A percentile compares a stretch with the other conserved stretches of the same genome.
Conservation (phyloP, 805 yeast species). For the Candida oleophila region DNA sequence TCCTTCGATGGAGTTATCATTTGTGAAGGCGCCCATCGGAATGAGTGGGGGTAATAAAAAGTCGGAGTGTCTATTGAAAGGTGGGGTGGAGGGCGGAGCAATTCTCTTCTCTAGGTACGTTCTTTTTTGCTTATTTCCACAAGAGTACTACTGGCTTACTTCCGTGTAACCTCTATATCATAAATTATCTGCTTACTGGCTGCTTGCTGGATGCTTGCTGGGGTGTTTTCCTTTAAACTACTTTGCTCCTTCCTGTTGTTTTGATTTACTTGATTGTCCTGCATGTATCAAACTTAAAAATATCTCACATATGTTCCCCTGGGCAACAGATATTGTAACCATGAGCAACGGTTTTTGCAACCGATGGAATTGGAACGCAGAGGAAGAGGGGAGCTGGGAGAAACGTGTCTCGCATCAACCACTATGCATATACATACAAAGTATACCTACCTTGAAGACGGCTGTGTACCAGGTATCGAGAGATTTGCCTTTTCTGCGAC, state of each 20-base stretch:
- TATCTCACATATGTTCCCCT: background rate
- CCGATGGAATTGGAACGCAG: background rate
- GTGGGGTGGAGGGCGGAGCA: too few relatives aligned
- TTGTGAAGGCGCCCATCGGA: conserved; percentile 24
- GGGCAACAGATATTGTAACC: background rate
- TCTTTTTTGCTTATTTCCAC: too few relatives aligned
- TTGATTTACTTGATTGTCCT: background rate
- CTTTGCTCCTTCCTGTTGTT: background rate
- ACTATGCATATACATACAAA: too few relatives aligned
- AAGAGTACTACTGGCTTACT: too few relatives aligned
- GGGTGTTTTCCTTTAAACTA: background rate
- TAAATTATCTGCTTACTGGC: background rate
- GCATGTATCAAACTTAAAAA: background rate
- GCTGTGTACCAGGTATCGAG: too few relatives aligned
- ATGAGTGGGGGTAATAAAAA: background rate
- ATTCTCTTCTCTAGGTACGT: too few relatives aligned
- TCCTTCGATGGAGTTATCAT: conserved; percentile 48
- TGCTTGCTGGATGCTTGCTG: background rate
- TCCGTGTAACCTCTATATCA: too few relatives aligned
- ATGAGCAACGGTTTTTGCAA: background rate
- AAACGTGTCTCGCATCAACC: too few relatives aligned
- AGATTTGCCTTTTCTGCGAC: too few relatives aligned
- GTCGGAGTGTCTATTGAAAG: background rate
- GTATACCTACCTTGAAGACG: too few relatives aligned
- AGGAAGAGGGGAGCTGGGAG: too few relatives aligned